These are phyloP conservation scores for Phyllosticta citribraziliensis DNA, from an alignment of 2,329 filamentous ascomycete genomes.

Conservation along the genomic window DNA sequence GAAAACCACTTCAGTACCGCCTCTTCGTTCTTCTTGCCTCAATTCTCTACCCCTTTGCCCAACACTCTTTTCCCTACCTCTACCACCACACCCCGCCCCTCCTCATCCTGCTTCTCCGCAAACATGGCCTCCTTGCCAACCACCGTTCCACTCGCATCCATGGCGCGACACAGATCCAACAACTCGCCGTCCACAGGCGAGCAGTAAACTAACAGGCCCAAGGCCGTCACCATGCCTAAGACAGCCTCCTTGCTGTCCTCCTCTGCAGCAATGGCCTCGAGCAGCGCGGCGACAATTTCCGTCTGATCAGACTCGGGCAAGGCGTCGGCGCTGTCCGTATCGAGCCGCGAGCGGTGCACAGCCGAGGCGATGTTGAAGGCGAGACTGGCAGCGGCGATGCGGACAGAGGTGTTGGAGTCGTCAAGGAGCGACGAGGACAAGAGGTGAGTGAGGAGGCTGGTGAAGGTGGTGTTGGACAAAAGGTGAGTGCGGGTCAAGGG, in stretches of 20 bases:
- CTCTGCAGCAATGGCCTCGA: slow-evolving; percentile 58
- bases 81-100: not conserved
- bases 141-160: slow-evolving; percentile 50
- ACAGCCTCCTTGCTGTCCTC: slow-evolving; percentile 54
- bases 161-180: slow-evolving; percentile 64
- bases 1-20: not conserved
- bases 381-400: slow-evolving; percentile 72
- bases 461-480: slow-evolving; percentile 35
- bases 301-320: slow-evolving; percentile 64
- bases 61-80: slow-evolving; percentile 8
- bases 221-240: slow-evolving; percentile 63
- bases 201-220: slow-evolving; percentile 68
- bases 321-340: slow-evolving; percentile 31
- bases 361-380: slow-evolving; percentile 71
- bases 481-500: slow-evolving; percentile 60
- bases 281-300: slow-evolving; percentile 68
- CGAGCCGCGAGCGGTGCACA: slow-evolving; percentile 55
- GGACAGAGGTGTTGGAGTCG: slow-evolving; percentile 59
- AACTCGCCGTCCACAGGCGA: slow-evolving; percentile 62
- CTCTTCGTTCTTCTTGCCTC: slow-evolving; percentile 3
- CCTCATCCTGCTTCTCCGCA: not conserved
- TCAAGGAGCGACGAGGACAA: slow-evolving; percentile 73
- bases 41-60: slow-evolving; percentile 6
- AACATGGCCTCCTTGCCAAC: slow-evolving; percentile 3
- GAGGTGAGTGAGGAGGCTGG: slow-evolving; percentile 52